These are phyloP conservation scores for Trametes coccinea DNA, from an alignment of 768 basidiomycete genomes.

Conservation along the genomic window DNA sequence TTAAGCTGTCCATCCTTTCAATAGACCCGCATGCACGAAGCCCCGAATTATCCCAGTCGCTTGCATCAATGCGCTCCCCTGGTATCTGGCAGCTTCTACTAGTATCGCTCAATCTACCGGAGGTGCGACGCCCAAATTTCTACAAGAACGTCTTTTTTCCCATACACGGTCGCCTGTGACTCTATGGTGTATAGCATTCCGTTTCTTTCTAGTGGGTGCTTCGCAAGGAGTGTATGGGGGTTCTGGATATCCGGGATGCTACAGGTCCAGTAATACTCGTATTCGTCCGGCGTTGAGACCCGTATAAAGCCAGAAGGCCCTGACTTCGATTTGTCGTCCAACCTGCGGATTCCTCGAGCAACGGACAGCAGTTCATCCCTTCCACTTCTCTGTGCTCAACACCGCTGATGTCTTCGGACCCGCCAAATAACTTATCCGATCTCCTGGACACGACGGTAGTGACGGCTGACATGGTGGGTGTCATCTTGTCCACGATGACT, in stretches of 20 bases:
- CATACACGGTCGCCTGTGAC: no score
- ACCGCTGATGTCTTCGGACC: neutral
- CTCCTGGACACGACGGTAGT: constrained; percentile 4
- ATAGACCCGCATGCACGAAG: no score
- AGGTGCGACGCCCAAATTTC: no score
- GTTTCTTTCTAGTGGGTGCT: neutral
- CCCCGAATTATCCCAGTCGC: no score
- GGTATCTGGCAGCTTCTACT: no score
- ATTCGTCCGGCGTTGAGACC: neutral
- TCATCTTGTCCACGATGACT: constrained; percentile 26
- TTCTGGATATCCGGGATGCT: neutral
- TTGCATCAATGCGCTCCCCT: no score
- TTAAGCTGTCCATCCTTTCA: no score
- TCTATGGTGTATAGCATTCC: neutral
- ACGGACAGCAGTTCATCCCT: neutral
- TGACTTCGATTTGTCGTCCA: no score
- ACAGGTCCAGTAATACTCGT: neutral
- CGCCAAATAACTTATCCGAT: neutral
- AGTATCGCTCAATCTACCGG: no score
- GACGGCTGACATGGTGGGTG: constrained; percentile 26
- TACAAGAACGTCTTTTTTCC: no score
- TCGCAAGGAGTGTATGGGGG: neutral
- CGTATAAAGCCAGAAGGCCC: no score
- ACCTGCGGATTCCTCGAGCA: no score
- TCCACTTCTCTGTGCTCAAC: neutral